Evolutionary conservation across 1,284 basidiomycete genomes (phyloP).

Genomic region (Kwoniella shivajii): DNA sequence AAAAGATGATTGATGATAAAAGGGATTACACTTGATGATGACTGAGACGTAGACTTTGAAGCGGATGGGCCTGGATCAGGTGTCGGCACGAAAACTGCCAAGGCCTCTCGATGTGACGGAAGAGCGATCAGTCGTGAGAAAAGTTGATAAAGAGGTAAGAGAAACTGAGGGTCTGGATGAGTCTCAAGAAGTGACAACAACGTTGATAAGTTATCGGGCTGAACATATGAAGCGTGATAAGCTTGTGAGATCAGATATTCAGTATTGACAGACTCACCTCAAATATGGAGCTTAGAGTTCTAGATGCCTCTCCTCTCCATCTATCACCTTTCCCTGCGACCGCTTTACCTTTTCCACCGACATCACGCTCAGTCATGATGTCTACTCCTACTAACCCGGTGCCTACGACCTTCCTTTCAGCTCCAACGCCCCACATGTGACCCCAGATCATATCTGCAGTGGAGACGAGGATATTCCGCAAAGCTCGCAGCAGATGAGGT

Average conservation of each 20-base stretch:
- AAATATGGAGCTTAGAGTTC: constrained; percentile 34
- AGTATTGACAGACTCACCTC: constrained; percentile 30
- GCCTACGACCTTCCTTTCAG: constrained; percentile 43
- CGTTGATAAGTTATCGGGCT: constrained; percentile 35
- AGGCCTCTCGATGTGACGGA: constrained; percentile 60
- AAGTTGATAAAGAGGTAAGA: constrained; percentile 57
- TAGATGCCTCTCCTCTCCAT: constrained; percentile 28
- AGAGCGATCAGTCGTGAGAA: constrained; percentile 65
- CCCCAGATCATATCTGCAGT: constrained; percentile 51
- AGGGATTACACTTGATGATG: constrained; percentile 10
- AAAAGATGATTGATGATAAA: constrained; percentile 40
- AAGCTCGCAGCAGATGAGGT: constrained; percentile 37
- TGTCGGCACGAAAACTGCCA: constrained; percentile 63
- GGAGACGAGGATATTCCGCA: constrained; percentile 46
- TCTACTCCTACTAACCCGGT: constrained; percentile 41
- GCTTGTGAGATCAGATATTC: background rate
- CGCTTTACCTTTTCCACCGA: constrained; percentile 16
- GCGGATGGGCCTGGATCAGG: background rate
- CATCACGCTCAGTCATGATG: background rate
- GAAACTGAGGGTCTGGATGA: constrained; percentile 51
- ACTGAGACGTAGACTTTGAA: background rate
- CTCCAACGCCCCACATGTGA: constrained; percentile 50
- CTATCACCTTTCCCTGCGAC: constrained; percentile 8
- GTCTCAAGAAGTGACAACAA: constrained; percentile 33
- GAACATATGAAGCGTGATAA: background rate